These are phyloP conservation scores for Syzygium oleosum DNA, from an alignment of 345 rosid genomes.

Conservation along the genomic window DNA sequence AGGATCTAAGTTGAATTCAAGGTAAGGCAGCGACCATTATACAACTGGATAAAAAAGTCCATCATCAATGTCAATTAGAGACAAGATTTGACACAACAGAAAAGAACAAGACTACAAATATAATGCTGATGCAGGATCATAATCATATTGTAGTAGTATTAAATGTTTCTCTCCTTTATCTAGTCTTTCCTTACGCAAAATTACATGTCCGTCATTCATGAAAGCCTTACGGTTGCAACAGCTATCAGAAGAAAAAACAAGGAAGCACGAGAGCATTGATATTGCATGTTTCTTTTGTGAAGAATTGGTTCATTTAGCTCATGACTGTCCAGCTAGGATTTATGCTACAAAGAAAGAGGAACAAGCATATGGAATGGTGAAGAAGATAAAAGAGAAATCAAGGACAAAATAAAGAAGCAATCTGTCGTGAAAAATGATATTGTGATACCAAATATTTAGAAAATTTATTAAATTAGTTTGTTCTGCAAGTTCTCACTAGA, in stretches of 20 bases:
- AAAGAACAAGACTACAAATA: background rate
- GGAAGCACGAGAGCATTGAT: background rate
- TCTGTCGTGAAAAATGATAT: background rate
- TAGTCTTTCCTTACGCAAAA: background rate
- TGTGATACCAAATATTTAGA: background rate
- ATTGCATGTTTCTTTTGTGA: background rate
- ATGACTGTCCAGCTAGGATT: background rate
- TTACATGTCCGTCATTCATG: background rate
- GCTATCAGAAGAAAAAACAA: background rate
- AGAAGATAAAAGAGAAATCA: background rate
- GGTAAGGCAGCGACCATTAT: background rate
- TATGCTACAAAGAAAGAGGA: background rate
- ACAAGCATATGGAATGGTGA: background rate
- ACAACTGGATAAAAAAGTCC: background rate
- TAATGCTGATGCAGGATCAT: background rate
- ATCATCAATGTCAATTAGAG: background rate
- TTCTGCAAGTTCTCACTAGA: background rate
- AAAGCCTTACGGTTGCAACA: background rate
- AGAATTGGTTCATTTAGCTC: background rate
- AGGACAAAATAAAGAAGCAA: background rate
- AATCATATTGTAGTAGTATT: background rate
- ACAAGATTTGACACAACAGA: background rate
- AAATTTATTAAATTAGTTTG: background rate
- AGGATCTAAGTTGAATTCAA: background rate
- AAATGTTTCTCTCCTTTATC: background rate